A percentile compares a stretch with the other conserved stretches of the same genome.
These are phyloP conservation scores for Hysterium pulicare DNA, from an alignment of 2,329 filamentous ascomycete species.

Conservation along the genomic window DNA sequence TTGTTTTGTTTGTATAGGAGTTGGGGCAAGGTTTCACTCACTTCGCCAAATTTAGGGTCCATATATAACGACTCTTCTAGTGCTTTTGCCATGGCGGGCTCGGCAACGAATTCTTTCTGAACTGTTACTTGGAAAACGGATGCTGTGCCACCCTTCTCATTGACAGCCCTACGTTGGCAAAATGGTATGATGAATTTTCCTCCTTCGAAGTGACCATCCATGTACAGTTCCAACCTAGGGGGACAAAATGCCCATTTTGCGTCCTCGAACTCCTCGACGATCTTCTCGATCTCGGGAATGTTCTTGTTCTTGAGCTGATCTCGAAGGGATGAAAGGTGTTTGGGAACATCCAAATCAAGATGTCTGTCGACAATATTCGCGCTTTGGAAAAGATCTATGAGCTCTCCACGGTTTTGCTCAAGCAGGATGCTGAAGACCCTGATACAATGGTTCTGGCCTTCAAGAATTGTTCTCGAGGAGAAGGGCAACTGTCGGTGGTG, in stretches of 20 bases:
- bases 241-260: conserved; percentile 19
- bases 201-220: conserved; percentile 7
- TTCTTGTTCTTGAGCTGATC: conserved; percentile 1
- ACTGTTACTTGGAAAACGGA: conserved; percentile 19
- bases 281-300: conserved; percentile 5
- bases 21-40: conserved; percentile 5
- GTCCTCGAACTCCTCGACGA: conserved; percentile 17
- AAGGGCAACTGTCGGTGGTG: not conserved
- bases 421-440: conserved; percentile 25
- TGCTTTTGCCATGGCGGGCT: conserved; percentile 7
- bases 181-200: conserved; percentile 20
- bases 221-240: conserved; percentile 10
- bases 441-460: conserved; percentile 10
- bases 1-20: not conserved
- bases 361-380: conserved; percentile 13
- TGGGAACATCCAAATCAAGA: conserved; percentile 5
- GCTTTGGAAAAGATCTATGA: conserved; percentile 17
- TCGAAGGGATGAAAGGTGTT: conserved; percentile 1
- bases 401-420: conserved; percentile 11
- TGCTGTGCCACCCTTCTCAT: conserved; percentile 26
- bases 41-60: conserved; percentile 10
- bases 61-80: conserved; percentile 7
- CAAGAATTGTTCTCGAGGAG: too few species aligned
- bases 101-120: conserved; percentile 15
- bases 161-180: conserved; percentile 14